Percentiles rank a stretch among this genome's conserved stretches.
phyloP scores from a whole-genome alignment of 257 asterid species.

The Asclepias syriaca region DNA sequence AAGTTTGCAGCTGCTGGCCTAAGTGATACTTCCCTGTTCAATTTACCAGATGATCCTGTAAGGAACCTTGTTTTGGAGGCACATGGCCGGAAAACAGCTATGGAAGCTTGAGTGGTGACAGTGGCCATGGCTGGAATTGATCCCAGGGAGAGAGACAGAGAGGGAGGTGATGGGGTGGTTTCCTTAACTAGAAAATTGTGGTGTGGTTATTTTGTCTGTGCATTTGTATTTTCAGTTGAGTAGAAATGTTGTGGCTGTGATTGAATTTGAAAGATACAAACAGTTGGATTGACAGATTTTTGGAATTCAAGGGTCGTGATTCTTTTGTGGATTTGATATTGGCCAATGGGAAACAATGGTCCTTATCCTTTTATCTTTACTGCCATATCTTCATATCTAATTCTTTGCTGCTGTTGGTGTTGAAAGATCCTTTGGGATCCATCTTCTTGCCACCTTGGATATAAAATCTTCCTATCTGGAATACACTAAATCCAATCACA shows the following conservation, averaged over 20 bases:
- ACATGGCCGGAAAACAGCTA: conserved; percentile 64
- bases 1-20: conserved; percentile 31
- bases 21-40: conserved; percentile 48
- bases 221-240: conserved; percentile 33
- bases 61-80: conserved; percentile 53
- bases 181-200: conserved; percentile 8
- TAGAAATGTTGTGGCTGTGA: conserved; percentile 44
- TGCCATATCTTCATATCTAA: conserved; percentile 54
- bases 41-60: conserved; percentile 56
- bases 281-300: conserved; percentile 40
- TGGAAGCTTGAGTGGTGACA: conserved; percentile 67
- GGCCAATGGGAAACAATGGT: conserved; percentile 50
- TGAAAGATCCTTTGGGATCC: conserved; percentile 33
- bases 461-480: conserved; percentile 27
- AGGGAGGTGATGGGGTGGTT: conserved; percentile 9
- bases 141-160: background rate
- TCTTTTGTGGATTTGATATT: conserved; percentile 26
- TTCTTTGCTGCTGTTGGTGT: conserved; percentile 50
- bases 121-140: conserved; percentile 50
- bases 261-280: conserved; percentile 25
- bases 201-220: conserved; percentile 21
- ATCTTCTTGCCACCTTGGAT: conserved; percentile 16
- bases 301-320: conserved; percentile 44
- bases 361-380: conserved; percentile 62
- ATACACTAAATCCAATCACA: conserved; percentile 23